Evolutionary conservation across 2,329 filamentous ascomycete genomes (phyloP), one percentile per base, ranked within the genome.

Genomic region (Kalmusia sp.): DNA sequence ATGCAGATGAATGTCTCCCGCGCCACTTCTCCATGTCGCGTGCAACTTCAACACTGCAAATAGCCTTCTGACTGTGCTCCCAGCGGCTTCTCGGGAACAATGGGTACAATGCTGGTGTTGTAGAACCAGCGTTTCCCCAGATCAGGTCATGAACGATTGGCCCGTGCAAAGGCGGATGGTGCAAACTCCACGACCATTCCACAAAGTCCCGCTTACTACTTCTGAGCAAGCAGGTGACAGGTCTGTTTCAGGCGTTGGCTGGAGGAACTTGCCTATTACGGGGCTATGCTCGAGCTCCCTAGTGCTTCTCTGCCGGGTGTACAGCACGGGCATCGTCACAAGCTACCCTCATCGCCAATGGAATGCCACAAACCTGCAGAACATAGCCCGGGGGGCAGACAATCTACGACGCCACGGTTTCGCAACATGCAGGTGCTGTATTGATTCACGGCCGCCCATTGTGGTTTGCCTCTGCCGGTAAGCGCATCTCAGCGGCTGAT

Each of bases 361-460:
- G 52, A 60, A 59, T 58, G 59, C 65, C 59, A 59, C 59, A 54
- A 56, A 45, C 31, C 50, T 58, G 50, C 53, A 64, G 37, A 48
- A 56, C 55, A 62, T 51, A 58, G 55, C 62, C 56, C 53, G 58
- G 61, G n/a, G 60, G 57, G 61, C 45, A 58, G 49, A 54, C 55
- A 64, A 61, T 61, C 60, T 63, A 57, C 54, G 63, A 55, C 67
- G 70, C 70, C 71, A 73, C 65, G 57, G 70, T 73, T 49, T 43
- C 64, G 71, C 70, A 65, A 63, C 64, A 69, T 67, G 44, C 51
- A 38, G 41, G 62, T 68, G 53, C 61, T 52, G 56, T 69, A 64
- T 67, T 64, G 63, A 66, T 61, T 55, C 51, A 63, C 53, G 52
- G 54, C 62, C 54, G n/a, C n/a, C 61, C 56, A 53, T 34, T 41